A percentile compares a stretch with the other conserved stretches of the same genome.
Conservation (phyloP, 108 stramenopile species). For the Poteriospumella lacustris region DNA sequence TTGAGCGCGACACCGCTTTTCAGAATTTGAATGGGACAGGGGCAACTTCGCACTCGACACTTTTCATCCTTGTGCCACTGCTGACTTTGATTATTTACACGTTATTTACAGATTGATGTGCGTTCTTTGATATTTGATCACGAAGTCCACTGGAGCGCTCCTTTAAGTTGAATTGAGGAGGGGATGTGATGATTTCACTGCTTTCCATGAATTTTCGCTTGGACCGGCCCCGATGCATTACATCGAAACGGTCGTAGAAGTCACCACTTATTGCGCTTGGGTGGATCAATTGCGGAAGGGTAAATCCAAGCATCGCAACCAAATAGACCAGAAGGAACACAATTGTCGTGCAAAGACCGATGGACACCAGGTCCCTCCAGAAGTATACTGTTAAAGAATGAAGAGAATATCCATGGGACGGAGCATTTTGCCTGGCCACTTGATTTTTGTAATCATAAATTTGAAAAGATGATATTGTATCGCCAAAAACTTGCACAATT, state of each 20-base stretch:
- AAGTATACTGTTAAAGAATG: neutral
- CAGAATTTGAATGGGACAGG: too few species aligned
- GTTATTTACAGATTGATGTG: too few species aligned
- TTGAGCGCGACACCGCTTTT: too few species aligned
- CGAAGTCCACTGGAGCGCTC: too few species aligned
- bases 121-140: too few species aligned
- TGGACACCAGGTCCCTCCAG: neutral
- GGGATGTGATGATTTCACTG: too few species aligned
- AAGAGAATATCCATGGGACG: neutral
- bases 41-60: too few species aligned
- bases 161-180: too few species aligned
- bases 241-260: neutral
- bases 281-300: neutral
- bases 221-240: neutral
- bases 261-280: neutral
- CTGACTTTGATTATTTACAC: too few species aligned
- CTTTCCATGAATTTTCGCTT: neutral
- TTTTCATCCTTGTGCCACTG: too few species aligned
- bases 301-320: neutral
- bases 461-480: neutral
- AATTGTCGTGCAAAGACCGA: neutral
- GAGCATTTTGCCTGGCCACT: neutral
- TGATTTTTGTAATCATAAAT: neutral
- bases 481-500: neutral
- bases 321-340: neutral